These are phyloP conservation scores for Zygotorulaspora danielsina DNA, from an alignment of 805 yeast species.

Conservation along the genomic window DNA sequence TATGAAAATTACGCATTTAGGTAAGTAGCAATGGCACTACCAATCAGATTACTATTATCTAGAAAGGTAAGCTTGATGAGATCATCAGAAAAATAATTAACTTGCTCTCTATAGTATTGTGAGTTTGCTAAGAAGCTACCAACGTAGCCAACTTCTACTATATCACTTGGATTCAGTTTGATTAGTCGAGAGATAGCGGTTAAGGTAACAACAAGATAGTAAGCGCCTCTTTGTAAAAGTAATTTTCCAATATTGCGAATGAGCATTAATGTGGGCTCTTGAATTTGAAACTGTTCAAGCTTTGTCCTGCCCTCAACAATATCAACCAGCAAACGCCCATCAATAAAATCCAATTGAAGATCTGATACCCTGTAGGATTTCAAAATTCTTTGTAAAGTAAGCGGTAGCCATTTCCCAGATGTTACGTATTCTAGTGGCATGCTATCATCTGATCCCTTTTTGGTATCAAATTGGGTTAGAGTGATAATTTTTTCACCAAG, in stretches of 20 bases:
- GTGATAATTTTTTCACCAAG: conserved; percentile 21
- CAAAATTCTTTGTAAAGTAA: conserved; percentile 20
- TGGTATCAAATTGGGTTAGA: conserved; percentile 21
- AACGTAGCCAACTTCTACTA: conserved; percentile 25
- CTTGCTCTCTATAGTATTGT: conserved; percentile 18
- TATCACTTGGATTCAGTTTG: neutral
- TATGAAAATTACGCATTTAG: no score
- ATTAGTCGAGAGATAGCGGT: conserved; percentile 2
- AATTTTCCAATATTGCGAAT: conserved; percentile 14
- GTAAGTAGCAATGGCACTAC: conserved; percentile 26
- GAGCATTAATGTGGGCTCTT: conserved; percentile 1
- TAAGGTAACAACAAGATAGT: conserved; percentile 24
- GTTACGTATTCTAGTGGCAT: conserved; percentile 33
- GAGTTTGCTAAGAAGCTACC: conserved; percentile 29
- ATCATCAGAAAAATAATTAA: conserved; percentile 13
- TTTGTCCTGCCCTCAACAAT: conserved; percentile 10
- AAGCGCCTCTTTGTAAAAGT: conserved; percentile 25
- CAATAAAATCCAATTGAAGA: conserved; percentile 7
- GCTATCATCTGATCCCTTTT: conserved; percentile 1
- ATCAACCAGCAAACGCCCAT: conserved; percentile 23
- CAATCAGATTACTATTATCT: conserved; percentile 28
- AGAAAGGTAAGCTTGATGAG: conserved; percentile 18
- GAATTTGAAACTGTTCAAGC: neutral
- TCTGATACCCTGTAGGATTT: conserved; percentile 11
- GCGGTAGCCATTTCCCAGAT: conserved; percentile 29